Evolutionary conservation across 208 protist species (phyloP).

Genomic region (Trypanosoma theileri): DNA sequence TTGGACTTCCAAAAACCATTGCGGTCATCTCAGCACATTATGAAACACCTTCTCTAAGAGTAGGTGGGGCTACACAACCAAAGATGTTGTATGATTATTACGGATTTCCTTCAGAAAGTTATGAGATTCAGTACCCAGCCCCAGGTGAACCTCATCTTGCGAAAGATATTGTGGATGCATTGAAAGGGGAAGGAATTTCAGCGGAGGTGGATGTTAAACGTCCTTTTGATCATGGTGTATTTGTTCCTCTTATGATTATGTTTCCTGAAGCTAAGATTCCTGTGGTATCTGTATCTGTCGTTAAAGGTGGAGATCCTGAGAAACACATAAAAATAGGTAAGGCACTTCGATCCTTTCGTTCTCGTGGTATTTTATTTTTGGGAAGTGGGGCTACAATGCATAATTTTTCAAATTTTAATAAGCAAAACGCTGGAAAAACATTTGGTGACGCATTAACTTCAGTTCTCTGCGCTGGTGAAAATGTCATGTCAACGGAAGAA

Average conservation of each 20-base stretch:
- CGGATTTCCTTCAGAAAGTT: conserved; percentile 80
- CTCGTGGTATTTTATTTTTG: conserved; percentile 80
- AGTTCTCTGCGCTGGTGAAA: conserved; percentile 16
- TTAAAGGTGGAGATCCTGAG: conserved; percentile 45
- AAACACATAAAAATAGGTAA: conserved; percentile 74
- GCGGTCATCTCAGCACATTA: conserved; percentile 87
- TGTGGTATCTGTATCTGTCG: conserved; percentile 81
- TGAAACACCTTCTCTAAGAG: conserved; percentile 39
- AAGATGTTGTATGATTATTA: conserved; percentile 87
- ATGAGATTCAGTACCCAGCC: conserved; percentile 72
- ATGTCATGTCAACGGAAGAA: conserved; percentile 19
- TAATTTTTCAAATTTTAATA: conserved; percentile 56
- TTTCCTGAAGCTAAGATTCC: conserved; percentile 88
- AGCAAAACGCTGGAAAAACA: conserved; percentile 28
- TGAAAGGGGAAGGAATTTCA: conserved; percentile 35
- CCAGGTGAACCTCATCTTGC: conserved; percentile 42
- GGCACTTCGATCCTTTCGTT: conserved; percentile 58
- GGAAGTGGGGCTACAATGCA: conserved; percentile 82
- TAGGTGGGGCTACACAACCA: conserved; percentile 34
- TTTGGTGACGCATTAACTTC: conserved; percentile 64
- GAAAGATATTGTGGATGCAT: conserved; percentile 30
- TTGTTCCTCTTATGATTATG: conserved; percentile 73
- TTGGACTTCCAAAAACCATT: conserved; percentile 60
- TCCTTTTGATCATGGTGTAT: conserved; percentile 87
- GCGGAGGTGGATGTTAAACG: conserved; percentile 40